Evolutionary conservation across 2,329 filamentous ascomycete genomes (phyloP).

Genomic region (Neospermospora avenae): DNA sequence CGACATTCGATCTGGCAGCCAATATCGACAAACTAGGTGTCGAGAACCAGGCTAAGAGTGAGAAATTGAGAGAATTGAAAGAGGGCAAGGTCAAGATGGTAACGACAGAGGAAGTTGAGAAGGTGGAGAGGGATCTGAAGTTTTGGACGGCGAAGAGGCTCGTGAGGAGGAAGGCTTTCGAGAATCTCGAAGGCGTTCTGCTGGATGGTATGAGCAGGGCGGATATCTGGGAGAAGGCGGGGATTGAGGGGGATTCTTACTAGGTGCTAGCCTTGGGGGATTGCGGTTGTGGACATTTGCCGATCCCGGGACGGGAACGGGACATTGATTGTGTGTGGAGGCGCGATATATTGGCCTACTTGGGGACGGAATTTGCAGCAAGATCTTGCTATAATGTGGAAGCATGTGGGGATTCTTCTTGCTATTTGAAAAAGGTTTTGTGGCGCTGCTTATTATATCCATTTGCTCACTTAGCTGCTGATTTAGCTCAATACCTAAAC

Average conservation of each 20-base stretch:
- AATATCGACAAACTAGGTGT: constrained; percentile 42
- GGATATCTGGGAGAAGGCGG: constrained; percentile 45
- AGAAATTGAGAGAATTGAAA: constrained; percentile 41
- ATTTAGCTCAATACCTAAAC: neutral
- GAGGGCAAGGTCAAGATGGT: constrained; percentile 41
- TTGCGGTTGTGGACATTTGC: neutral
- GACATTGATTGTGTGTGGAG: neutral
- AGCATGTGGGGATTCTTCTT: neutral
- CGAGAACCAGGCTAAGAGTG: constrained; percentile 42
- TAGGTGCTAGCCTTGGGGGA: neutral
- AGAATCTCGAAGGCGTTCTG: constrained; percentile 39
- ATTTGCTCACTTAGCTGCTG: neutral
- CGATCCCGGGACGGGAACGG: neutral
- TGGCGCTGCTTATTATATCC: neutral
- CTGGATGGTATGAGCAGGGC: constrained; percentile 44
- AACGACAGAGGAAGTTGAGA: constrained; percentile 44
- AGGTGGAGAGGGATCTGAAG: constrained; percentile 44
- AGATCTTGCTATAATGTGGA: neutral
- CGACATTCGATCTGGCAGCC: constrained; percentile 47
- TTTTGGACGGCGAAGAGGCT: constrained; percentile 39
- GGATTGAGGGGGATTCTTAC: constrained; percentile 27
- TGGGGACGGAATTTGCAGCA: neutral
- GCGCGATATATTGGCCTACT: neutral
- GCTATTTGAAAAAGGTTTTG: neutral
- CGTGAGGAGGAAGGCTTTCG: constrained; percentile 33